These are phyloP conservation scores for Cicer yamashitae DNA, from an alignment of 306 rosid species.

Conservation along the genomic window DNA sequence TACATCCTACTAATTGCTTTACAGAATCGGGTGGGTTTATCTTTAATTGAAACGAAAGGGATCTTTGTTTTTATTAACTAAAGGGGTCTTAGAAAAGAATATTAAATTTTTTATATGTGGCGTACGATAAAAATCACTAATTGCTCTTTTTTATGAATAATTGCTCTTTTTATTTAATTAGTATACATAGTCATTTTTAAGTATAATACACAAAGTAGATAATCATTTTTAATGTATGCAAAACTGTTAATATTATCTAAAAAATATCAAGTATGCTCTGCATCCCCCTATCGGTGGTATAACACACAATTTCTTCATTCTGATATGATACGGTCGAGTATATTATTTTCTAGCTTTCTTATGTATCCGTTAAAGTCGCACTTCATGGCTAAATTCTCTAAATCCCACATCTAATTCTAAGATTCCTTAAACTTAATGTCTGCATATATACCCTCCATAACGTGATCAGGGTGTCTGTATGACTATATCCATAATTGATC, in stretches of 20 bases:
- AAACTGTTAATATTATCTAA: too few species aligned
- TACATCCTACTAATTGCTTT: slow-evolving; percentile 43
- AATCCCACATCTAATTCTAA: slow-evolving; percentile 1
- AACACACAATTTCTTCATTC: slow-evolving; percentile 1
- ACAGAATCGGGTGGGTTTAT: slow-evolving; percentile 30
- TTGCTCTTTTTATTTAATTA: too few species aligned
- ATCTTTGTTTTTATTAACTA: too few species aligned
- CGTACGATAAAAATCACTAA: too few species aligned
- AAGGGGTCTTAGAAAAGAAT: too few species aligned
- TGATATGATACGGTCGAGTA: background rate
- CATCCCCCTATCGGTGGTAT: too few species aligned
- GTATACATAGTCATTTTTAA: too few species aligned
- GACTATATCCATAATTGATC: background rate
- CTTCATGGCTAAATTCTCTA: slow-evolving; percentile 12
- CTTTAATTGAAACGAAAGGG: slow-evolving; percentile 26
- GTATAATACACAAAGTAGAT: too few species aligned
- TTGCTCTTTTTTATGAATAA: too few species aligned
- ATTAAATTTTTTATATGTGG: too few species aligned
- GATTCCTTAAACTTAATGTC: slow-evolving; percentile 22
- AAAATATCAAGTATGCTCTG: too few species aligned
- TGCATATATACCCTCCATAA: background rate
- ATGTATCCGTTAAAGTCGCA: slow-evolving; percentile 45
- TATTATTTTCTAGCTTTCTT: background rate
- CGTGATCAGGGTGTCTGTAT: background rate
- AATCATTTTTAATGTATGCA: too few species aligned